A percentile compares a stretch with the other conserved stretches of the same genome.
These are phyloP conservation scores for Paramecium tetraurelia DNA, from an alignment of 73 alveolate genomes.

Conservation along the genomic window DNA sequence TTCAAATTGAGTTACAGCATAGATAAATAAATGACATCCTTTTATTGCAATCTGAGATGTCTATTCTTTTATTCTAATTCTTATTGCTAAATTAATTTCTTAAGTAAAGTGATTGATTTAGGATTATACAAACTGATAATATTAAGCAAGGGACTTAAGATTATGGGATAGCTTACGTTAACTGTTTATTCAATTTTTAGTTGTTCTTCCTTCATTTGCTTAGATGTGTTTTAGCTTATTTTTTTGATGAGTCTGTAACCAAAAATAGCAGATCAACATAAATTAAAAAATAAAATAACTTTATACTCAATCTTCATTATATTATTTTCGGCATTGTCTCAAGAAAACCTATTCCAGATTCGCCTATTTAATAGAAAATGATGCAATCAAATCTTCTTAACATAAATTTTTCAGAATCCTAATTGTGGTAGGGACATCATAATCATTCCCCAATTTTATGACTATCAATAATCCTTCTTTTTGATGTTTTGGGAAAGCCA, in stretches of 20 bases:
- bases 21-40: slow-evolving; percentile 17
- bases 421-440: not conserved
- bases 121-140: not conserved
- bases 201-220: not conserved
- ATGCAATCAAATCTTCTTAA: not conserved
- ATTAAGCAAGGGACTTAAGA: not conserved
- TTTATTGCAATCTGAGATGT: not conserved
- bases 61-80: not conserved
- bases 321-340: not conserved
- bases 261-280: not conserved
- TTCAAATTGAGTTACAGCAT: not conserved
- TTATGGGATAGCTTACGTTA: not conserved
- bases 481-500: not conserved
- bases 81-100: not conserved
- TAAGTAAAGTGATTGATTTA: not conserved
- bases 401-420: not conserved
- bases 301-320: not conserved
- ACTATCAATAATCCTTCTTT: not conserved
- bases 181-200: not conserved
- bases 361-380: not conserved
- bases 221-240: not conserved
- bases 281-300: not conserved
- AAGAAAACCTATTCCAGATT: not conserved
- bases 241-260: not conserved
- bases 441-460: not conserved